phyloP scores from a whole-genome alignment of 2,329 filamentous ascomycete genomes.

The Grosmannia clavigera region DNA sequence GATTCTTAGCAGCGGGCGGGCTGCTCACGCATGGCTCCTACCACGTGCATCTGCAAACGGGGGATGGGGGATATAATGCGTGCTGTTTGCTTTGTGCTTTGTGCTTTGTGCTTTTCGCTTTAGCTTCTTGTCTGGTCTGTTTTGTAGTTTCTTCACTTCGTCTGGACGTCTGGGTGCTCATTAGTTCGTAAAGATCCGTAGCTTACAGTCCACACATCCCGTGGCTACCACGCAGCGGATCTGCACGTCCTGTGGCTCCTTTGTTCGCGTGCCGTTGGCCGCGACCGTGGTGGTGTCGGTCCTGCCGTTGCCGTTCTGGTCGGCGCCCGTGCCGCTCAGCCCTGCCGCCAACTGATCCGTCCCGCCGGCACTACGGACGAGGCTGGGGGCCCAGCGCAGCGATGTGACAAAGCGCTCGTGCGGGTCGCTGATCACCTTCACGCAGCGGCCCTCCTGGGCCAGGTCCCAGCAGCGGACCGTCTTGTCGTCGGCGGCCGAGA shows the following conservation, averaged over 20 bases:
- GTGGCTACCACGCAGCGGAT: constrained; percentile 81
- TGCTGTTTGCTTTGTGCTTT: neutral
- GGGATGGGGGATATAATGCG: neutral
- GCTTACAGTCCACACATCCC: constrained; percentile 68
- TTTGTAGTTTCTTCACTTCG: neutral
- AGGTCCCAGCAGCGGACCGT: constrained; percentile 91
- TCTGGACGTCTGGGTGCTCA: neutral
- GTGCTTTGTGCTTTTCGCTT: neutral
- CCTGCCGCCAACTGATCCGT: neutral
- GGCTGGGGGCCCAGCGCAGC: constrained; percentile 67
- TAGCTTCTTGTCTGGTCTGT: neutral
- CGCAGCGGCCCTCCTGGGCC: constrained; percentile 77
- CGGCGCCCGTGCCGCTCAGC: neutral
- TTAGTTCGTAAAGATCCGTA: constrained; percentile 61
- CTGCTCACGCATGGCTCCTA: too few relatives aligned
- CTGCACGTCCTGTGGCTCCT: constrained; percentile 36
- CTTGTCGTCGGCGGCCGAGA: constrained; percentile 83
- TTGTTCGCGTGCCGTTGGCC: constrained; percentile 16
- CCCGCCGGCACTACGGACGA: neutral
- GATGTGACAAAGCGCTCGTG: constrained; percentile 80
- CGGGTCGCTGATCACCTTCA: constrained; percentile 65
- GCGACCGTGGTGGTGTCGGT: constrained; percentile 9
- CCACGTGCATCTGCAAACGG: too few relatives aligned
- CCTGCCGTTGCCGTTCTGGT: constrained; percentile 20
- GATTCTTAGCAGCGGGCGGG: too few relatives aligned